A percentile compares a stretch with the other conserved stretches of the same genome.
phyloP scores from a whole-genome alignment of 225 moss, liverwort and hornwort species.

The Asterella californica region DNA sequence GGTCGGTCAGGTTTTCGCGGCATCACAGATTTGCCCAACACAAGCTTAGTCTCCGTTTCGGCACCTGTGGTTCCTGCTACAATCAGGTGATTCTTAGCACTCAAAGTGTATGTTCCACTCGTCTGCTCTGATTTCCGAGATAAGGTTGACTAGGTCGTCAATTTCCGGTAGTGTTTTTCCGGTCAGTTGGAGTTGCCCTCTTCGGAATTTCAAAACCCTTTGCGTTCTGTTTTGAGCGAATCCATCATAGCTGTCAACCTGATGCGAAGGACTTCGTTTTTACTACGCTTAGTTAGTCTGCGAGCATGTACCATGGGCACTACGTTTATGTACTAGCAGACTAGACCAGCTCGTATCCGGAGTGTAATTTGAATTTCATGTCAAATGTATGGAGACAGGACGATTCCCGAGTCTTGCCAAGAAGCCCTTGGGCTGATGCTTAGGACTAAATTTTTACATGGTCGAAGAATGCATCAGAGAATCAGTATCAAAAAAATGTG shows the following conservation, averaged over 20 bases:
- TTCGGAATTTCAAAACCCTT: neutral
- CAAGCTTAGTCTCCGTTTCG: constrained; percentile 23
- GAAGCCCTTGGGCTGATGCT: neutral
- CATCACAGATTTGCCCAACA: constrained; percentile 30
- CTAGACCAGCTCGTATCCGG: neutral
- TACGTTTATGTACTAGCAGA: neutral
- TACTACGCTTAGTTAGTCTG: no score
- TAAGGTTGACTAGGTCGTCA: constrained; percentile 5
- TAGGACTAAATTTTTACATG: neutral
- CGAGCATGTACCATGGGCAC: neutral
- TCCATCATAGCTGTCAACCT: neutral
- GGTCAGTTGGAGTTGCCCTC: neutral
- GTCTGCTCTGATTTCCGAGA: neutral
- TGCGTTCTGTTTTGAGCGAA: neutral
- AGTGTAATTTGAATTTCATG: neutral
- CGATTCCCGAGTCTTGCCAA: neutral
- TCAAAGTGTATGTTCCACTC: neutral
- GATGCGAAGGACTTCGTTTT: neutral
- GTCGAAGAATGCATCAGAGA: neutral
- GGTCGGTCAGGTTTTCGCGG: constrained; percentile 23
- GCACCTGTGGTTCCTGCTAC: constrained; percentile 26
- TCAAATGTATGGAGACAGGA: neutral
- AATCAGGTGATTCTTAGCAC: constrained; percentile 24
- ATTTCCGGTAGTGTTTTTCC: neutral
- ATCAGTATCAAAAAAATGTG: neutral